Conservation (phyloP, 2,329 filamentous ascomycete species). For the Fusarium sp. region DNA sequence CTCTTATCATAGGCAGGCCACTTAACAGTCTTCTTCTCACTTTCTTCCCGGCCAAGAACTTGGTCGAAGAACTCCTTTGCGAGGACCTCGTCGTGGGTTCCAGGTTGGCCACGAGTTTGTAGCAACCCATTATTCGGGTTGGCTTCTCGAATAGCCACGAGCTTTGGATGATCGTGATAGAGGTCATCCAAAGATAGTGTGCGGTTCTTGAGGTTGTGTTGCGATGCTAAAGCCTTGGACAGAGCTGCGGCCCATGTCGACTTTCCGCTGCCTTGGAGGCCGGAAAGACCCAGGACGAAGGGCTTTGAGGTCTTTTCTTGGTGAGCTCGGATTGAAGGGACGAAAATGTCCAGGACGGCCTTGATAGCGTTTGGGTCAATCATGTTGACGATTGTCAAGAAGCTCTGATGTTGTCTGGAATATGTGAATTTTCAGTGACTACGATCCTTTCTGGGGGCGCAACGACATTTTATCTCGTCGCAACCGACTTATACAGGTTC, state of each 20-base stretch:
- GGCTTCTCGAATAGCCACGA: constrained; percentile 28
- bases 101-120: constrained; percentile 37
- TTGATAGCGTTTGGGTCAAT: constrained; percentile 39
- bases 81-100: constrained; percentile 37
- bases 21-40: background rate
- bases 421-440: background rate
- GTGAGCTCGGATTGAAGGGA: constrained; percentile 33
- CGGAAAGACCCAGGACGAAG: constrained; percentile 40
- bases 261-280: constrained; percentile 43
- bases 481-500: background rate
- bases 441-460: background rate
- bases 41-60: background rate
- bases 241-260: constrained; percentile 44
- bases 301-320: constrained; percentile 18
- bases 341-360: constrained; percentile 27
- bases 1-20: constrained; percentile 45
- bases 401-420: too few species aligned
- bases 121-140: constrained; percentile 38
- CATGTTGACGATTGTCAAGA: constrained; percentile 6
- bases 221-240: constrained; percentile 16
- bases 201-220: constrained; percentile 34
- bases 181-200: constrained; percentile 40
- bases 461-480: background rate
- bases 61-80: constrained; percentile 25
- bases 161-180: constrained; percentile 33